Conservation (phyloP, 345 rosid genomes). For the Populus tremula region DNA sequence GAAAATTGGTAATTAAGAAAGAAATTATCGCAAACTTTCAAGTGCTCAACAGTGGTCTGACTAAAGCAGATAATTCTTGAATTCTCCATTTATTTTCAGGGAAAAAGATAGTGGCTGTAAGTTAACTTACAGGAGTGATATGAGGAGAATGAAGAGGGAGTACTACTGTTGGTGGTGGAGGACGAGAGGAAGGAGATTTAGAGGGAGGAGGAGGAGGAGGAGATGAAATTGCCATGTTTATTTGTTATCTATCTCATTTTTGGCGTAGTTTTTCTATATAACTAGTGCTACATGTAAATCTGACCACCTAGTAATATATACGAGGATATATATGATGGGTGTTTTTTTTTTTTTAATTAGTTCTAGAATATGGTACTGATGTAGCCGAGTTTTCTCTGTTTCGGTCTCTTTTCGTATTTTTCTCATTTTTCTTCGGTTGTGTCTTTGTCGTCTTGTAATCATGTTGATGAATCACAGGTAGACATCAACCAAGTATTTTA, state of each 20-base stretch:
- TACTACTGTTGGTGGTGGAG: constrained; percentile 28
- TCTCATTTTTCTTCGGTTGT: constrained; percentile 20
- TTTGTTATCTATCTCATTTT: constrained; percentile 16
- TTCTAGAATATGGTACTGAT: not conserved
- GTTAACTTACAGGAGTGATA: constrained; percentile 72
- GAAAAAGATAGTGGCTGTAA: constrained; percentile 9
- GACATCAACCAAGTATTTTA: not conserved
- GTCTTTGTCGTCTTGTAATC: constrained; percentile 50
- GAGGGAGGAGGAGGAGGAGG: constrained; percentile 61
- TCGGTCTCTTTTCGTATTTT: constrained; percentile 35
- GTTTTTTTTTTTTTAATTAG: not conserved
- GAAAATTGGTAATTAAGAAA: not conserved
- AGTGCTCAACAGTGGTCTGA: not conserved
- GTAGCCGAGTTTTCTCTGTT: not conserved
- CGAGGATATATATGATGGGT: not conserved
- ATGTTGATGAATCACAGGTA: constrained; percentile 29
- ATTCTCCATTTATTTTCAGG: constrained; percentile 1
- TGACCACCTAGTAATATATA: not conserved
- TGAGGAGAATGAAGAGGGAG: constrained; percentile 43
- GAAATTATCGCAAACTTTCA: not conserved
- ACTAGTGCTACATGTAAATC: not conserved
- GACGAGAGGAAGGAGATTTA: constrained; percentile 39
- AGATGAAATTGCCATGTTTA: constrained; percentile 57
- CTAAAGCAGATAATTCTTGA: not conserved
- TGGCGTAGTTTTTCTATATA: not conserved